Evolutionary conservation across 2,329 filamentous ascomycete species (phyloP).

Genomic region (Monilinia polystroma): DNA sequence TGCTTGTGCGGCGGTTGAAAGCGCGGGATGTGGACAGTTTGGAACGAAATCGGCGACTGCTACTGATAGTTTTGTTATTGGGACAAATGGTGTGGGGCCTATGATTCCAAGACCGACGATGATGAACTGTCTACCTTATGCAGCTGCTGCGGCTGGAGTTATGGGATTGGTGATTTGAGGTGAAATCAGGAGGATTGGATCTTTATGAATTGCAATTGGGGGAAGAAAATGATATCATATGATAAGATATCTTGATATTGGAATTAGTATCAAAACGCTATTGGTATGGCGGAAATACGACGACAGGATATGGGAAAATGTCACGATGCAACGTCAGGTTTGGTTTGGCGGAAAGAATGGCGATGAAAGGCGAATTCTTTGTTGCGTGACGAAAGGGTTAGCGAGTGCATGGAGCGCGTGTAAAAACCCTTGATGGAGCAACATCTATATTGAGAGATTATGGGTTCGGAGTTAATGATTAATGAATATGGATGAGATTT

Average conservation of each 20-base stretch:
- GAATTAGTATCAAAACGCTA: neutral
- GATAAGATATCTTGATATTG: neutral
- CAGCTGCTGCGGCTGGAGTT: constrained; percentile 15
- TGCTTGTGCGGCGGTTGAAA: constrained; percentile 47
- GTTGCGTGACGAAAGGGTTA: neutral
- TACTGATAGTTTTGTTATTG: constrained; percentile 7
- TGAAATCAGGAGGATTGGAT: neutral
- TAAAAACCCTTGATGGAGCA: neutral
- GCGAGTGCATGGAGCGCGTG: neutral
- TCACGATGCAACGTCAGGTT: constrained; percentile 4
- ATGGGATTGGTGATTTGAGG: constrained; percentile 16
- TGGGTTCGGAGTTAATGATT: constrained; percentile 15
- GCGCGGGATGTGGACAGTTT: constrained; percentile 36
- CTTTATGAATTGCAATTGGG: neutral
- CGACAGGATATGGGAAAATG: neutral
- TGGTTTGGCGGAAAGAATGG: neutral
- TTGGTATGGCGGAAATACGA: neutral
- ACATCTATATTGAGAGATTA: neutral
- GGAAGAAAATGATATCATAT: neutral
- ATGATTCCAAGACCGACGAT: constrained; percentile 19
- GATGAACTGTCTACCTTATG: constrained; percentile 20
- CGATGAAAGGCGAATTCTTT: neutral
- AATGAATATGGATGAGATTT: constrained; percentile 2
- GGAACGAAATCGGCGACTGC: constrained; percentile 26
- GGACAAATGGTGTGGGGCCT: constrained; percentile 13